Conservation (phyloP, 495 filamentous ascomycete genomes). For the Extremus antarcticus region DNA sequence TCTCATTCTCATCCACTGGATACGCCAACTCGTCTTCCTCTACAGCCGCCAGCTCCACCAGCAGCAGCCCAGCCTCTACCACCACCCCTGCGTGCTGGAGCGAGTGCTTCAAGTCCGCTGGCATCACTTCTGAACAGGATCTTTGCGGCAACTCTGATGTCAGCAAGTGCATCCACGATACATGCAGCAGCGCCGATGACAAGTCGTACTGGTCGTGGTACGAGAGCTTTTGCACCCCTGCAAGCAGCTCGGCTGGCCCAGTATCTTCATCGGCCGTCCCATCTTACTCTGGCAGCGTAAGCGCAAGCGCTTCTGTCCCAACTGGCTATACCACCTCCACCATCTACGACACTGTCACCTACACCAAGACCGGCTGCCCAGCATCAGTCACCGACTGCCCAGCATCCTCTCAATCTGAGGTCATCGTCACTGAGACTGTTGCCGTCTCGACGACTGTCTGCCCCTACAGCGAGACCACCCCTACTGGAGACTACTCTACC, state of each 20-base stretch:
- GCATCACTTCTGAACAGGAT: neutral
- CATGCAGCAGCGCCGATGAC: neutral
- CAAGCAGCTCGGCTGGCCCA: neutral
- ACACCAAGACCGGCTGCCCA: neutral
- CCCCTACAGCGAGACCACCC: slow-evolving; percentile 4
- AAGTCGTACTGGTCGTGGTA: neutral
- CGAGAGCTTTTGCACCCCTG: neutral
- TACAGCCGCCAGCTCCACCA: neutral
- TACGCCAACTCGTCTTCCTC: neutral
- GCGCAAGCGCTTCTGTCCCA: neutral
- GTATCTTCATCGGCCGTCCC: no score
- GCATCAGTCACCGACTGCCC: neutral
- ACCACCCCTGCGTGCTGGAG: neutral
- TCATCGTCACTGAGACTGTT: slow-evolving; percentile 5
- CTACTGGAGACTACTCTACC: neutral
- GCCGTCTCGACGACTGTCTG: slow-evolving; percentile 6
- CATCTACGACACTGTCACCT: neutral
- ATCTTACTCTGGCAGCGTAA: neutral
- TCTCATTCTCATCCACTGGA: neutral
- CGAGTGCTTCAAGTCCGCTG: neutral
- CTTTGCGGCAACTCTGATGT: neutral
- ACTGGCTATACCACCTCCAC: slow-evolving; percentile 1
- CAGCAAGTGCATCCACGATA: neutral
- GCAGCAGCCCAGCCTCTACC: no score
- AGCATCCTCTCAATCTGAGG: neutral